A percentile compares a stretch with the other conserved stretches of the same genome.
These are phyloP conservation scores for Erysimum cheiranthoides DNA, from an alignment of 345 rosid species.

Conservation along the genomic window DNA sequence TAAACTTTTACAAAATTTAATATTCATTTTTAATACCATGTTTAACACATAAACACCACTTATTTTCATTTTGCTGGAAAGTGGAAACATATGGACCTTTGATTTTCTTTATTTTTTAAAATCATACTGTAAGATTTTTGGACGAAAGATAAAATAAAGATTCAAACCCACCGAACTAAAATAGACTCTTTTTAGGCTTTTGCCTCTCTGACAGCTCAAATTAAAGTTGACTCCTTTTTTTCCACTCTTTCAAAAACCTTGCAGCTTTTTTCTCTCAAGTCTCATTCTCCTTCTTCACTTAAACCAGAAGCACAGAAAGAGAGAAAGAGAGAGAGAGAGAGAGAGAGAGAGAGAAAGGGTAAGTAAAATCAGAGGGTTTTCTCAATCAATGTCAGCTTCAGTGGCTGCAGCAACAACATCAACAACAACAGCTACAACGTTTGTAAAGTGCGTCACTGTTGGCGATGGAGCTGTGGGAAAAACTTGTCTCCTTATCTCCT, in stretches of 20 bases:
- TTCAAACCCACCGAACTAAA: conserved; percentile 21
- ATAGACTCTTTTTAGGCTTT: conserved; percentile 30
- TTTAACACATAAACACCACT: neutral
- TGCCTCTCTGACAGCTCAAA: conserved; percentile 68
- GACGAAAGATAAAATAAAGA: conserved; percentile 17
- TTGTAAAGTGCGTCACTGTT: conserved; percentile 50
- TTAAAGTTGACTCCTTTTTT: conserved; percentile 54
- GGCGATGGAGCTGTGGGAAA: conserved; percentile 53
- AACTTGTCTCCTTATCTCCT: conserved; percentile 48
- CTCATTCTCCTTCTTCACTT: conserved; percentile 31
- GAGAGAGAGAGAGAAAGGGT: neutral
- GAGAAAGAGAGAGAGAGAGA: neutral
- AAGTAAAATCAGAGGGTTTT: conserved; percentile 2
- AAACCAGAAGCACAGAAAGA: conserved; percentile 31
- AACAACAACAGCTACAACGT: conserved; percentile 38
- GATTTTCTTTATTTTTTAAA: neutral
- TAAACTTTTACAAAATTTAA: no score
- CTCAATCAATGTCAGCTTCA: conserved; percentile 40
- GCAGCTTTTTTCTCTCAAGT: conserved; percentile 28
- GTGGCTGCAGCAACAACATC: conserved; percentile 33
- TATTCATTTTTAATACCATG: neutral
- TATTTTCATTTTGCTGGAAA: neutral
- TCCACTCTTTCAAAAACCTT: conserved; percentile 30
- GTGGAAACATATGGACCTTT: neutral
- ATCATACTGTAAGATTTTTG: conserved; percentile 1